These are phyloP conservation scores for Quercus dentata DNA, from an alignment of 306 rosid genomes.

Conservation along the genomic window DNA sequence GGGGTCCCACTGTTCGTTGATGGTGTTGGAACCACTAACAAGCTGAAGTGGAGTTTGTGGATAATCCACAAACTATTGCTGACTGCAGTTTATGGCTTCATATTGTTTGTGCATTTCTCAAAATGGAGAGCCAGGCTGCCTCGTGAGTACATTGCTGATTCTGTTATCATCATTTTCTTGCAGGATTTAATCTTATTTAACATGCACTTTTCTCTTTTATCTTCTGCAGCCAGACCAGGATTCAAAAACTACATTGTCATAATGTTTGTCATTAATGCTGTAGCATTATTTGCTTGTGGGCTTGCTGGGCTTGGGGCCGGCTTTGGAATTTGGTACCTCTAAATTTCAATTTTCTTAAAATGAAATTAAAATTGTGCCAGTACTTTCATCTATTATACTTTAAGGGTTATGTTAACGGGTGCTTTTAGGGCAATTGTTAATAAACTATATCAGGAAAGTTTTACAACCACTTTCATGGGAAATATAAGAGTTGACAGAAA, in stretches of 20 bases:
- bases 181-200: not conserved
- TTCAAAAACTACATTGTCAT: conserved; percentile 53
- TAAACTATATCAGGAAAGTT: too few species aligned
- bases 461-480: too few species aligned
- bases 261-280: conserved; percentile 53
- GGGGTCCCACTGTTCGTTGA: conserved; percentile 57
- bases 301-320: conserved; percentile 45
- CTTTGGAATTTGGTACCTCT: conserved; percentile 63
- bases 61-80: conserved; percentile 51
- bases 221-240: conserved; percentile 67
- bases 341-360: not conserved
- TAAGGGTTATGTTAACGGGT: too few species aligned
- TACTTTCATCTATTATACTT: conserved; percentile 7
- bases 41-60: conserved; percentile 66
- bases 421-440: too few species aligned
- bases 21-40: conserved; percentile 30
- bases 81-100: conserved; percentile 68
- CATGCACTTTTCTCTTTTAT: conserved; percentile 14
- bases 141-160: conserved; percentile 45
- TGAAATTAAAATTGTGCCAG: not conserved
- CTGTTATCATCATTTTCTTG: not conserved
- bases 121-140: conserved; percentile 80
- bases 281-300: conserved; percentile 52
- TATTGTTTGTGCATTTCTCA: conserved; percentile 64
- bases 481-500: too few species aligned